These are phyloP conservation scores for Plasmodium berghei DNA, from an alignment of 169 alveolate genomes.

Conservation along the genomic window DNA sequence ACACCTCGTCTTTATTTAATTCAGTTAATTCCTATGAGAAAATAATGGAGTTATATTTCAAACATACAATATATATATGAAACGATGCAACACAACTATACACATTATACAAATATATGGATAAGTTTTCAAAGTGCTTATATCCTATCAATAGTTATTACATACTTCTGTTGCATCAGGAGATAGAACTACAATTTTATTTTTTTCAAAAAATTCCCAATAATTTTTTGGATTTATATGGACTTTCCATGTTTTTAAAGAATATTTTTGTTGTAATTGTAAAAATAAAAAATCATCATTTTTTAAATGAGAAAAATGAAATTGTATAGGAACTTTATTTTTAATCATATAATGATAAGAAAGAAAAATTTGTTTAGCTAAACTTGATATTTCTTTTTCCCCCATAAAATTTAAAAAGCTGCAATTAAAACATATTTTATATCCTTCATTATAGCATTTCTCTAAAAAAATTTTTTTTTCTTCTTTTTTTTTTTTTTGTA, in stretches of 20 bases:
- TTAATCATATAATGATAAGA: slow-evolving; percentile 79
- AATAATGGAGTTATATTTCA: too few species aligned
- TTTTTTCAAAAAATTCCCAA: slow-evolving; percentile 79
- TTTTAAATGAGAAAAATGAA: slow-evolving; percentile 77
- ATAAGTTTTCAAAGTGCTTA: too few species aligned
- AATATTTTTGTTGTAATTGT: slow-evolving; percentile 72
- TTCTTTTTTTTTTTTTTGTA: slow-evolving; percentile 75
- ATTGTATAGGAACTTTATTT: slow-evolving; percentile 73
- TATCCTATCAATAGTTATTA: neutral
- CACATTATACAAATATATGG: too few species aligned
- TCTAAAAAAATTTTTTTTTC: slow-evolving; percentile 41
- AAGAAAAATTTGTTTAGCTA: slow-evolving; percentile 79
- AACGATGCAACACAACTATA: too few species aligned
- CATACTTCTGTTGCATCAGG: slow-evolving; percentile 79
- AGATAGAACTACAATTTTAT: slow-evolving; percentile 80
- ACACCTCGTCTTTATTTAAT: slow-evolving; percentile 78
- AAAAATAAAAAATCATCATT: slow-evolving; percentile 40
- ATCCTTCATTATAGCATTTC: slow-evolving; percentile 74
- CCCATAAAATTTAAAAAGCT: slow-evolving; percentile 79
- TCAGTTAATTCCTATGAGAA: slow-evolving; percentile 73
- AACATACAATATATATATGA: too few species aligned
- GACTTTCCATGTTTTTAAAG: slow-evolving; percentile 77
- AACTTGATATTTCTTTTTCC: slow-evolving; percentile 80
- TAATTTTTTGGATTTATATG: slow-evolving; percentile 72
- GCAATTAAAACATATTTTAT: slow-evolving; percentile 80